Evolutionary conservation across 1,284 basidiomycete genomes (phyloP).

Genomic region (Ganoderma leucocontextum): DNA sequence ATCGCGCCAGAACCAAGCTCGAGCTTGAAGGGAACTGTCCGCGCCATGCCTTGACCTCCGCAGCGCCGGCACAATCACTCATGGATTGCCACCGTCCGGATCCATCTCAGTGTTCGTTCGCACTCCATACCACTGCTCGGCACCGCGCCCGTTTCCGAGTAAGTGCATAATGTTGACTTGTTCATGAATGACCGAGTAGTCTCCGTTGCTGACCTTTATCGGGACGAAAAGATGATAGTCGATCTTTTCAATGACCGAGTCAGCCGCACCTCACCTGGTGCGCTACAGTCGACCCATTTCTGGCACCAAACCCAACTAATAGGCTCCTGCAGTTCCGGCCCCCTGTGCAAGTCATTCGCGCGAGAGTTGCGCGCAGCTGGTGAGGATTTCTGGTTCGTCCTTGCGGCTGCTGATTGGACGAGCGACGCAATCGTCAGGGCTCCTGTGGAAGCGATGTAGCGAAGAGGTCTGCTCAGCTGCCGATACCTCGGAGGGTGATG

Average conservation of each 20-base stretch:
- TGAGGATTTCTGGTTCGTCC: too few species aligned
- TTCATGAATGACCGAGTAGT: too few species aligned
- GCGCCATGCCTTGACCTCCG: neutral
- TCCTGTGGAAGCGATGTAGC: neutral
- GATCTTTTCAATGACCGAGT: too few species aligned
- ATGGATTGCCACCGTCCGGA: neutral
- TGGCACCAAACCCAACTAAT: neutral
- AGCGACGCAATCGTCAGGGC: neutral
- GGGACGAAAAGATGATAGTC: too few species aligned
- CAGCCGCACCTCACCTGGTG: neutral
- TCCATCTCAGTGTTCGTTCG: neutral
- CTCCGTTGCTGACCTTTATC: too few species aligned
- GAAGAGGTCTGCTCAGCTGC: neutral
- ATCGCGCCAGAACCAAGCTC: neutral
- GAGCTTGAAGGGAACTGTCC: neutral
- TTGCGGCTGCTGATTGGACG: neutral
- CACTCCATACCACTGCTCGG: neutral
- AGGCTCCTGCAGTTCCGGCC: too few species aligned
- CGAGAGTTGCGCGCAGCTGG: neutral
- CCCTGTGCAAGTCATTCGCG: neutral
- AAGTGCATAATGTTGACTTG: neutral
- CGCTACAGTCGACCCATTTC: neutral
- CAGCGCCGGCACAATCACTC: too few species aligned
- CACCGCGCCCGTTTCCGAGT: neutral
- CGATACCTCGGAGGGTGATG: neutral